Base-by-base conservation (phyloP, 345 rosid genomes). In the Salix suchowensis region DNA sequence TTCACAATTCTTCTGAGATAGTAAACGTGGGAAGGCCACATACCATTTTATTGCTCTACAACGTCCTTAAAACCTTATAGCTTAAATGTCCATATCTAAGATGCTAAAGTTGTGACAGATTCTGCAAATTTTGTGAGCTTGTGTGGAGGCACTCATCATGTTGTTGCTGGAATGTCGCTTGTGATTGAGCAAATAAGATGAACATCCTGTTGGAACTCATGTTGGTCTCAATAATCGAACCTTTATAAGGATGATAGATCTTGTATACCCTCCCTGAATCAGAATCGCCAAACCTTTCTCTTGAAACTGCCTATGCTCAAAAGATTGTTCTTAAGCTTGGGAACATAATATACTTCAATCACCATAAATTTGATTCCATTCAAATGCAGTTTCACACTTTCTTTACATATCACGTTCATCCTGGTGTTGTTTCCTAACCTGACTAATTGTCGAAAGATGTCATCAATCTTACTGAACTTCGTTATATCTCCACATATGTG, bases 51-150 rank as follows among this genome's bases (percentile, higher is more conserved):
- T 28, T 28, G 1, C 28, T 28, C 28, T 28, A 28, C 28, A 28
- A 28, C 28, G 28, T 28, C 28, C 28, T 28, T 28, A 28, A 28
- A 28, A 28, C 28, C 28, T 28, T 28, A 28, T 28, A 28, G 28
- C 28, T 28, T 28, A 28, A 28, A 28, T 1, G 28, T 28, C 28
- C 28, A 28, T 28, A 28, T 23, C 55, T 8, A 4, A 32, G 0
- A 39, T 76, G 73, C 78, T 28, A 76, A 68, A 76, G 55, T 2
- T 40, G 24, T 21, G 48, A 7, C 7, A 75, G 21, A n/a, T 67
- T 16, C 34, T 66, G 4, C 9, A 6, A 0, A 0, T 6, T 11
- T 12, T 21, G 1, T 15, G 12, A 16, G 36, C 11, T 12, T 66
- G 16, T 37, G 9, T 37, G 40, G 2, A 37, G 7, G 40, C 40